Percentiles rank a stretch among this genome's conserved stretches.
Conservation (phyloP, 805 yeast species). For the Ogataea methanolica region DNA sequence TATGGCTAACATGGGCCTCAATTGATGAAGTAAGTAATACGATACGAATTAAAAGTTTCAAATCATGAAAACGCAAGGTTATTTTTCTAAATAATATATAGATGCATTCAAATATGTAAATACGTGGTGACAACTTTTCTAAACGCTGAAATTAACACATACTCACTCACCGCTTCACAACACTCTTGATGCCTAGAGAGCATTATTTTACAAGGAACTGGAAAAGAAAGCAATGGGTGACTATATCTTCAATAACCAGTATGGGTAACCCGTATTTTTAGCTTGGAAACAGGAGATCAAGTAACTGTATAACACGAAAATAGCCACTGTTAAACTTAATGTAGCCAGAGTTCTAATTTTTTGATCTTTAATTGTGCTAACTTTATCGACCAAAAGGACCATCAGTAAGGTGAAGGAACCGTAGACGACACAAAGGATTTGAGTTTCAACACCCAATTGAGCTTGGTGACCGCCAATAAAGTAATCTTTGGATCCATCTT, state of each 20-base stretch:
- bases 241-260: conserved; percentile 35
- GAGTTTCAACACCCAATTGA: conserved; percentile 88
- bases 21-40: not conserved
- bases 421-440: conserved; percentile 70
- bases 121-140: too few species aligned
- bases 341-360: conserved; percentile 48
- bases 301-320: conserved; percentile 58
- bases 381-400: conserved; percentile 53
- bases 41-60: not conserved
- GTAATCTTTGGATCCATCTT: conserved; percentile 35
- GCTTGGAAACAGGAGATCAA: conserved; percentile 60
- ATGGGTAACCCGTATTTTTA: conserved; percentile 79
- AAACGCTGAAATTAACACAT: not conserved
- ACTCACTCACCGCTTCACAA: not conserved
- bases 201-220: not conserved
- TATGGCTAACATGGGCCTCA: conserved; percentile 11
- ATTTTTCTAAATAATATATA: not conserved
- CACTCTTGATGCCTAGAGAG: not conserved
- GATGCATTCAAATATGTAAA: too few species aligned
- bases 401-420: conserved; percentile 60
- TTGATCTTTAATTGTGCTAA: conserved; percentile 44
- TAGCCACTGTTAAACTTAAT: conserved; percentile 34
- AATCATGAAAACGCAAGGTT: conserved; percentile 1
- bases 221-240: conserved; percentile 11
- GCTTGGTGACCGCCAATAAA: conserved; percentile 57